phyloP scores from a whole-genome alignment of 2,329 filamentous ascomycete species.

The Cladophialophora yegresii region DNA sequence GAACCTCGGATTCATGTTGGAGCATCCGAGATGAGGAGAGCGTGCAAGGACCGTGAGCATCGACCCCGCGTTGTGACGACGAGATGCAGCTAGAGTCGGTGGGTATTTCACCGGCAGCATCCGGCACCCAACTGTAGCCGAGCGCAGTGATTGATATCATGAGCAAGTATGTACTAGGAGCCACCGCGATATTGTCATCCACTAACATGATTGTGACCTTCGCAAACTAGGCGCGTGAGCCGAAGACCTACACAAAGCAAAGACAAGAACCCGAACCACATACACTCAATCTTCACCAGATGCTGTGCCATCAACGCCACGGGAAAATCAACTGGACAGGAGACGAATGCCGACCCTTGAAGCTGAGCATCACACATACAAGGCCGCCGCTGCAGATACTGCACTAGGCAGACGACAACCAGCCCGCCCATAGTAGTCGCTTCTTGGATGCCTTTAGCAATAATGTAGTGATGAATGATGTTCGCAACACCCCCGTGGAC shows the following conservation, averaged over 20 bases:
- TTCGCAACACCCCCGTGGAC: not conserved
- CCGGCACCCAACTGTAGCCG: not conserved
- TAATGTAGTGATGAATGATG: no score
- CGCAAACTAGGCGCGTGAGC: not conserved
- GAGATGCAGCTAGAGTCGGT: not conserved
- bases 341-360: not conserved
- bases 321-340: not conserved
- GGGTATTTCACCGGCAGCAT: not conserved
- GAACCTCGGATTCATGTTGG: constrained; percentile 12
- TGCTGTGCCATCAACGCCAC: not conserved
- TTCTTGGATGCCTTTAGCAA: not conserved
- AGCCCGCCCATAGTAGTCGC: not conserved
- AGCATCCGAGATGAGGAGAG: not conserved
- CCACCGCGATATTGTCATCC: not conserved
- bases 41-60: not conserved
- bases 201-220: not conserved
- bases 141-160: not conserved
- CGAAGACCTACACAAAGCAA: not conserved
- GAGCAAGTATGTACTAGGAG: not conserved
- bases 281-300: not conserved
- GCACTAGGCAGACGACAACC: not conserved
- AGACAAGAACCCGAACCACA: not conserved
- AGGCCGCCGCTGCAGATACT: not conserved
- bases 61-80: constrained; percentile 9
- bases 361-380: not conserved